Evolutionary conservation across 805 yeast genomes (phyloP).

Genomic region (Teunomyces lycoperdinae): DNA sequence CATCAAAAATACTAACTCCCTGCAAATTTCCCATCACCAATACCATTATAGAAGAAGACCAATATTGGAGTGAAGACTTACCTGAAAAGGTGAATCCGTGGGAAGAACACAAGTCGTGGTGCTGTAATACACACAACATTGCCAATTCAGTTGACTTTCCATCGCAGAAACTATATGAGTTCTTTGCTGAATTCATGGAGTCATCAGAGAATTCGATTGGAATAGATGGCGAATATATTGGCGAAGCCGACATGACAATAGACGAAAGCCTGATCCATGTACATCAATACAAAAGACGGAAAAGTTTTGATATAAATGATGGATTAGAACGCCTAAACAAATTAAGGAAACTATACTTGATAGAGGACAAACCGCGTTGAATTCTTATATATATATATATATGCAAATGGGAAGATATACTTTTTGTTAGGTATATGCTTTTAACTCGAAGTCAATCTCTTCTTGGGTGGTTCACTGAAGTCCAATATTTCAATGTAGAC

Average conservation of each 20-base stretch:
- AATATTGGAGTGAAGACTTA: constrained; percentile 12
- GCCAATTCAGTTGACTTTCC: constrained; percentile 1
- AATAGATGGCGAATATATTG: constrained; percentile 21
- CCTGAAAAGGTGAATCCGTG: constrained; percentile 16
- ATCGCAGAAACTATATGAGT: constrained; percentile 12
- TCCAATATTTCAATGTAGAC: constrained; percentile 85
- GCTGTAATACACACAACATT: constrained; percentile 20
- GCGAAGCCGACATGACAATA: constrained; percentile 10
- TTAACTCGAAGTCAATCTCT: background rate
- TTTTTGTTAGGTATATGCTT: no score
- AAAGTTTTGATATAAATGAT: constrained; percentile 29
- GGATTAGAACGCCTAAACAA: constrained; percentile 33
- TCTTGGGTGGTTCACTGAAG: constrained; percentile 47
- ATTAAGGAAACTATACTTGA: constrained; percentile 33
- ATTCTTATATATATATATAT: background rate
- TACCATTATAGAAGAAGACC: constrained; percentile 5
- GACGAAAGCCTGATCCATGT: background rate
- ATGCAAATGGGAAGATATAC: background rate
- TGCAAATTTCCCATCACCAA: constrained; percentile 23
- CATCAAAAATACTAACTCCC: constrained; percentile 28
- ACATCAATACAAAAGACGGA: constrained; percentile 14
- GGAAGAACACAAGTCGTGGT: constrained; percentile 37
- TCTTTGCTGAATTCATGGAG: constrained; percentile 22
- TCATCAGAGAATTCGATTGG: constrained; percentile 23
- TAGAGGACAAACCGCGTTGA: constrained; percentile 7